Percentiles rank a stretch among this genome's conserved stretches.
These are phyloP conservation scores for Trichoderma oligosporum DNA, from an alignment of 2,329 filamentous ascomycete species.

Conservation along the genomic window DNA sequence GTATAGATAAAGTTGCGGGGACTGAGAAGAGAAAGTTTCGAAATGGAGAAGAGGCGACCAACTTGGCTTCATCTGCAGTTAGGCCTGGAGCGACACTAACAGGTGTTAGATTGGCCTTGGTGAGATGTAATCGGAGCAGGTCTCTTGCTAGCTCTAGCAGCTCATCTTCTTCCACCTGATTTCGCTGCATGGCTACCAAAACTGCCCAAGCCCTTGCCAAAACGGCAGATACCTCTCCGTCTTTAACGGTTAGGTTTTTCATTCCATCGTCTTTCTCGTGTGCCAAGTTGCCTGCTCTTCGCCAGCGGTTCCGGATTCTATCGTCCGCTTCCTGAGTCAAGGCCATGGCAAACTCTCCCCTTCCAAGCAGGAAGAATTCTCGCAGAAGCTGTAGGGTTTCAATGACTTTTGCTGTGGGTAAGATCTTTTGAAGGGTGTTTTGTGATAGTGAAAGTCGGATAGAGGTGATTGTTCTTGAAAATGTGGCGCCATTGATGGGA, in stretches of 20 bases:
- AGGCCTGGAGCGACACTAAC: conserved; percentile 38
- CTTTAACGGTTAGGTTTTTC: conserved; percentile 64
- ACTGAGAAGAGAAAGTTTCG: conserved; percentile 77
- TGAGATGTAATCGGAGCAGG: conserved; percentile 64
- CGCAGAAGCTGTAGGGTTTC: conserved; percentile 74
- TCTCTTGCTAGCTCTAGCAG: conserved; percentile 78
- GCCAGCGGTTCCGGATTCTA: conserved; percentile 70
- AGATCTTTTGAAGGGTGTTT: conserved; percentile 74
- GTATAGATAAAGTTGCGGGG: conserved; percentile 64
- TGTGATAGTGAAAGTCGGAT: conserved; percentile 80
- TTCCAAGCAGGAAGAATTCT: conserved; percentile 81
- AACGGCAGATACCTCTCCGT: conserved; percentile 77
- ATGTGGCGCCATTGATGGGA: conserved; percentile 67
- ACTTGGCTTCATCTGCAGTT: conserved; percentile 30
- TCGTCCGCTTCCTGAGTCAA: conserved; percentile 82
- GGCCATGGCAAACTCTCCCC: conserved; percentile 87
- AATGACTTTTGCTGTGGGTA: conserved; percentile 73
- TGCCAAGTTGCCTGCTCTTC: conserved; percentile 55
- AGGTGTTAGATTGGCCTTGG: conserved; percentile 44
- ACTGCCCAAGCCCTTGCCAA: conserved; percentile 75
- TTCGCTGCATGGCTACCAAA: conserved; percentile 68
- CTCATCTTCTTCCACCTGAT: conserved; percentile 73
- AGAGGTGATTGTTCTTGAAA: conserved; percentile 68
- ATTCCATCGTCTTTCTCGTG: conserved; percentile 52
- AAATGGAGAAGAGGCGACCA: conserved; percentile 58